Evolutionary conservation across 139 green algal genomes (phyloP).

Genomic region (Chlamydomonas urium): DNA sequence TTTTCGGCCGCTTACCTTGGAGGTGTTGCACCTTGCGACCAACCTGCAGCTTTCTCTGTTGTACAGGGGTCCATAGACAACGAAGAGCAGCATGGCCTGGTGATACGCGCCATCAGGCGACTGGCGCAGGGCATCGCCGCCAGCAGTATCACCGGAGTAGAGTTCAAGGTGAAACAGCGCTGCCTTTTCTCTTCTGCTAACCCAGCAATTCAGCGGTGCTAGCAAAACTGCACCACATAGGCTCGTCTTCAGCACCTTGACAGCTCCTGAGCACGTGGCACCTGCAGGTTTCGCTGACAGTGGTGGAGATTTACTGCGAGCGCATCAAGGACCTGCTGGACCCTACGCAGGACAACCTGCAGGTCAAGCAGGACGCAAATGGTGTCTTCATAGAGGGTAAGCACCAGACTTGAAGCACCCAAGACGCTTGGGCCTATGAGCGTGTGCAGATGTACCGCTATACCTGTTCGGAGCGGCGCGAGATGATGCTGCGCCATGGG

Average conservation of each 20-base stretch:
- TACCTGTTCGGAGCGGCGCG: no score
- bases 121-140: neutral
- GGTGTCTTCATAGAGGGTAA: conserved; percentile 48
- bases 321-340: neutral
- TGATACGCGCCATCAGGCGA: neutral
- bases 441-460: no score
- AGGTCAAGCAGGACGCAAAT: conserved; percentile 46
- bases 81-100: neutral
- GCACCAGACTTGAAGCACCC: neutral
- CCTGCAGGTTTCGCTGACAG: neutral
- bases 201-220: no score
- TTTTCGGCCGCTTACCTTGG: neutral
- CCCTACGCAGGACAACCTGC: neutral
- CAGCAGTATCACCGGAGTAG: neutral
- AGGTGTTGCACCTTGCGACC: neutral
- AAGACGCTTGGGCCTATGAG: no score
- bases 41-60: neutral
- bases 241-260: neutral
- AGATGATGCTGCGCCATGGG: no score
- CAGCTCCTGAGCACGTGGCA: neutral
- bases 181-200: no score
- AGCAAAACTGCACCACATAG: neutral
- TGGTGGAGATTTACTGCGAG: conserved; percentile 13
- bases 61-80: neutral
- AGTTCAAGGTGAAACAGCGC: neutral